phyloP scores from a whole-genome alignment of 495 filamentous ascomycete genomes.

The Podospora fimiseda region DNA sequence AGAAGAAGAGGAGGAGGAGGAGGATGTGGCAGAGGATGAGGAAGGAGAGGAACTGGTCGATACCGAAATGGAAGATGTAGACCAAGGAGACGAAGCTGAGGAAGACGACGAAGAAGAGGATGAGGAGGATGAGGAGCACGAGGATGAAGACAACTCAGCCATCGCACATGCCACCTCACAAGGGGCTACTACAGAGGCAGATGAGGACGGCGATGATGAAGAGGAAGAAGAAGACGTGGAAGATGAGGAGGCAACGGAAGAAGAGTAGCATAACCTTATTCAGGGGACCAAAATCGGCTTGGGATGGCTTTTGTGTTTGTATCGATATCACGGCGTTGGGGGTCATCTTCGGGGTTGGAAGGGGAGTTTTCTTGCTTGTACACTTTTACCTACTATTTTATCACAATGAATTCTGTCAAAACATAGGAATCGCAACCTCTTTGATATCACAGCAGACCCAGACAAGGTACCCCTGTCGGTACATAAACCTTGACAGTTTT shows the following conservation, averaged over 20 bases:
- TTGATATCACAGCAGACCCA: too few species aligned
- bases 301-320: too few species aligned
- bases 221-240: constrained; percentile 15
- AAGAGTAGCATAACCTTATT: constrained; percentile 7
- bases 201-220: constrained; percentile 16
- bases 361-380: too few species aligned
- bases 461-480: background rate
- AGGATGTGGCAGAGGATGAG: constrained; percentile 20
- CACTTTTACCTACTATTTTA: too few species aligned
- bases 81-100: background rate
- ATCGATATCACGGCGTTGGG: too few species aligned
- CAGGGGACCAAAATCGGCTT: background rate
- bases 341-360: too few species aligned
- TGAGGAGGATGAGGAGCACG: constrained; percentile 25
- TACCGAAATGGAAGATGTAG: constrained; percentile 5
- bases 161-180: background rate
- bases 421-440: too few species aligned
- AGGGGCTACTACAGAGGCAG: constrained; percentile 1
- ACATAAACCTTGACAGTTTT: background rate
- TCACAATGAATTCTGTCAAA: too few species aligned
- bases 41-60: constrained; percentile 3
- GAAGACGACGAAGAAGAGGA: constrained; percentile 10
- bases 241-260: constrained; percentile 17
- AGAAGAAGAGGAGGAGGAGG: background rate
- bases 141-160: constrained; percentile 12